Conservation (phyloP, 108 stramenopile genomes). For the Nitzschia sp. region DNA sequence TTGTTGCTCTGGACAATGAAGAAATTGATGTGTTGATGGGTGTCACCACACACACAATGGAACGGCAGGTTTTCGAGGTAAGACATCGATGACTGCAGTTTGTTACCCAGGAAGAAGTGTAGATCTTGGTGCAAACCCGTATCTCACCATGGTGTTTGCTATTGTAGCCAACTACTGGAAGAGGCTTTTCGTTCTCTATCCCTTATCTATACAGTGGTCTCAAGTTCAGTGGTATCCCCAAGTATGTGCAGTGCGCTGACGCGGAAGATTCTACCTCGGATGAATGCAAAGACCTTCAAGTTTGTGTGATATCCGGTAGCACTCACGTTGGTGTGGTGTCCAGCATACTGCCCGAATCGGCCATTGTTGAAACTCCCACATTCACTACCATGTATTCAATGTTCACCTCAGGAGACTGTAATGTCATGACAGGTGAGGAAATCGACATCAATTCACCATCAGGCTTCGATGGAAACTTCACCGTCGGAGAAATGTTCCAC, state of each 20-base stretch:
- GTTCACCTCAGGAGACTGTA: not conserved
- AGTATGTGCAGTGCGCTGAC: slow-evolving; percentile 42
- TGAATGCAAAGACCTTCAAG: slow-evolving; percentile 26
- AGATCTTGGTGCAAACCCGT: too few species aligned
- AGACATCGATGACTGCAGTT: too few species aligned
- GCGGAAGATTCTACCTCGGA: not conserved
- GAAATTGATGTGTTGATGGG: slow-evolving; percentile 9
- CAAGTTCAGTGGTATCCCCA: slow-evolving; percentile 32
- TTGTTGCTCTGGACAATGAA: not conserved
- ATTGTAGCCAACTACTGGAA: slow-evolving; percentile 10
- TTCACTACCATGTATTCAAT: slow-evolving; percentile 1
- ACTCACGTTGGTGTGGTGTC: slow-evolving; percentile 6
- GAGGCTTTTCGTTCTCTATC: slow-evolving; percentile 35
- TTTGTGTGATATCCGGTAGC: slow-evolving; percentile 36
- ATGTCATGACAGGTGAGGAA: slow-evolving; percentile 10
- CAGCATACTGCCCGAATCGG: not conserved
- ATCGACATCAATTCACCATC: not conserved
- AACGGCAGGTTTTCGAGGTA: slow-evolving; percentile 19
- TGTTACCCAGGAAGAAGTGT: too few species aligned
- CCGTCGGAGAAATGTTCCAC: not conserved
- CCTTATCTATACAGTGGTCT: slow-evolving; percentile 50
- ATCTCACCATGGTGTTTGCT: too few species aligned
- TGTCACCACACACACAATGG: slow-evolving; percentile 17
- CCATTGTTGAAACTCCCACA: slow-evolving; percentile 1
- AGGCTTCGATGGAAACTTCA: not conserved